Evolutionary conservation across 768 basidiomycete species (phyloP).

Genomic region (Hygrocybe punicea): DNA sequence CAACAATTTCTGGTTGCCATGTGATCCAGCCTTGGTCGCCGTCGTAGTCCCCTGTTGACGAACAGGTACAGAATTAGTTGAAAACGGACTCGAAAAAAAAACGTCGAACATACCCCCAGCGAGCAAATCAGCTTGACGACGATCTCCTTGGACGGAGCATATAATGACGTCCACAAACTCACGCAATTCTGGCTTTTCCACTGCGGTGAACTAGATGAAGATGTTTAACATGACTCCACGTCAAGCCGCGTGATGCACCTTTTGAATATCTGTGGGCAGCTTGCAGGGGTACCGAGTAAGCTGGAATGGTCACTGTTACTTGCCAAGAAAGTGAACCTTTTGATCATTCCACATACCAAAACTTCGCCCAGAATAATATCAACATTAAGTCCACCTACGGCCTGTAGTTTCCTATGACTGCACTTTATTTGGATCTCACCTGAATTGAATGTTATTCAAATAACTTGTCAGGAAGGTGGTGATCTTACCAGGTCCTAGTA

Average conservation of each 20-base stretch:
- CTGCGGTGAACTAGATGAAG: constrained; percentile 50
- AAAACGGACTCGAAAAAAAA: not conserved
- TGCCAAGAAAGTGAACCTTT: not conserved
- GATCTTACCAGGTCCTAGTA: constrained; percentile 38
- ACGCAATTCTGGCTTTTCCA: constrained; percentile 47
- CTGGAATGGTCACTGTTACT: constrained; percentile 25
- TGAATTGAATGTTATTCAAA: not conserved
- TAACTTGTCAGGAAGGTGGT: not conserved
- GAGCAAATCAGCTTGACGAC: constrained; percentile 61
- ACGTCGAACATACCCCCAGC: constrained; percentile 49
- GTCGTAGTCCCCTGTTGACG: constrained; percentile 59
- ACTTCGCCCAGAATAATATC: constrained; percentile 57
- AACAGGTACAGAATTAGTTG: not conserved
- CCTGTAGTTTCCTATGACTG: constrained; percentile 41
- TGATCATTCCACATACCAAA: constrained; percentile 36
- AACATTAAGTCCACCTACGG: constrained; percentile 40
- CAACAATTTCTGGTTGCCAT: constrained; percentile 56
- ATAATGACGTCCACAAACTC: constrained; percentile 57
- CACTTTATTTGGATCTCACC: constrained; percentile 59
- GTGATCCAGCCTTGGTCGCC: constrained; percentile 60
- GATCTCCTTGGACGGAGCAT: constrained; percentile 46
- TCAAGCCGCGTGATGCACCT: constrained; percentile 35
- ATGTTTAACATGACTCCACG: not conserved
- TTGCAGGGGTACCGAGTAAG: constrained; percentile 67
- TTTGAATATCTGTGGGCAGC: constrained; percentile 62